Conservation (phyloP, 192 early-diverging fungal genomes). For the Rhizoclosmatium globosum region DNA sequence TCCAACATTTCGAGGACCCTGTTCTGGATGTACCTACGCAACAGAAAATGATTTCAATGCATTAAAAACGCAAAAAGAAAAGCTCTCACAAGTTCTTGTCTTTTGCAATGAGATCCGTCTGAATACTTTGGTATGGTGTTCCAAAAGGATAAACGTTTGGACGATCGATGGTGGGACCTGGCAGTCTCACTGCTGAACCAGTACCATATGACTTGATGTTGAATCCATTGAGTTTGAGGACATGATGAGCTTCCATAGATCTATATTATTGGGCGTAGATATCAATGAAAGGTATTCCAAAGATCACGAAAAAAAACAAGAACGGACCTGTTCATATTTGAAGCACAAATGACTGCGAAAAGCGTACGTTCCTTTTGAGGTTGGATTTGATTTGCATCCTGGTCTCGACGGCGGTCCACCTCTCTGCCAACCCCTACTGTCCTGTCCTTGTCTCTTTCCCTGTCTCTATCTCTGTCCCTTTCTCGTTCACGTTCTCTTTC, state of each 20-base stretch:
- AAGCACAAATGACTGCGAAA: slow-evolving; percentile 95
- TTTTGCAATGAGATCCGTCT: slow-evolving; percentile 77
- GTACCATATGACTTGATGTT: slow-evolving; percentile 91
- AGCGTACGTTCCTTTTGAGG: slow-evolving; percentile 1
- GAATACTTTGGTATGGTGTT: slow-evolving; percentile 90
- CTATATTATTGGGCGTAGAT: no score
- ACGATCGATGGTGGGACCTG: slow-evolving; percentile 83
- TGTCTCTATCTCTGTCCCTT: background rate
- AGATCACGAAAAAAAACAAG: no score
- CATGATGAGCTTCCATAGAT: slow-evolving; percentile 85
- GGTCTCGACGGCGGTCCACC: background rate
- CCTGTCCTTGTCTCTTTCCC: slow-evolving; percentile 32
- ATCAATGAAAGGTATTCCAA: no score
- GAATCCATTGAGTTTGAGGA: slow-evolving; percentile 70
- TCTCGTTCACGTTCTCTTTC: background rate
- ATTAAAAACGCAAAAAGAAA: no score
- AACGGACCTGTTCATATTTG: slow-evolving; percentile 86
- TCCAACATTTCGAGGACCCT: slow-evolving; percentile 92
- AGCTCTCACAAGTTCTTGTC: slow-evolving; percentile 60
- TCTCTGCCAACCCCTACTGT: background rate
- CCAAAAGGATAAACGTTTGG: slow-evolving; percentile 96
- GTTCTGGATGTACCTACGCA: slow-evolving; percentile 73
- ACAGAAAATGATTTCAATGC: no score
- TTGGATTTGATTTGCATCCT: background rate
- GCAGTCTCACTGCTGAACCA: slow-evolving; percentile 87